Percentiles rank a stretch among this genome's conserved stretches.
Conservation (phyloP, 179 eudicot genomes). For the Actinidia arguta region DNA sequence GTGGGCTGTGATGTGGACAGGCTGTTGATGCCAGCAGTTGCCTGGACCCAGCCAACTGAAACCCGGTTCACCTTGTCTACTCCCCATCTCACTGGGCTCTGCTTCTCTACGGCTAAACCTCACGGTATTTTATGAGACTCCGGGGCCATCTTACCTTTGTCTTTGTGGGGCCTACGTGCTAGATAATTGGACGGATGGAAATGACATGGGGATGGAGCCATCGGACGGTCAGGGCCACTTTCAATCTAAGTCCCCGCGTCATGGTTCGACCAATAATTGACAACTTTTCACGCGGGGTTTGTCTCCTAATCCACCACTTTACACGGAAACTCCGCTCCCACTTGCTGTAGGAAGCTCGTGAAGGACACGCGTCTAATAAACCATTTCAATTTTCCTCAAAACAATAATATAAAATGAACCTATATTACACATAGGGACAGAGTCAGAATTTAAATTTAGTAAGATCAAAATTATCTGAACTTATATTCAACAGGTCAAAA, state of each 20-base stretch:
- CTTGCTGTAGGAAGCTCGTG: not conserved
- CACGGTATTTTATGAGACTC: not conserved
- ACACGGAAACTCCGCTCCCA: not conserved
- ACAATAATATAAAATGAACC: no score
- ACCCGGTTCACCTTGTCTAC: not conserved
- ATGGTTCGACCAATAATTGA: not conserved
- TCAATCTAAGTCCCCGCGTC: not conserved
- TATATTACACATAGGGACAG: no score
- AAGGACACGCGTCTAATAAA: not conserved
- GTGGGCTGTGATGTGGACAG: no score
- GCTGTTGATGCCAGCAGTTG: no score
- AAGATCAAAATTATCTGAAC: no score
- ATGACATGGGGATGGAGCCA: not conserved
- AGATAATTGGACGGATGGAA: not conserved
- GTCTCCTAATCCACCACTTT: not conserved
- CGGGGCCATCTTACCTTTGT: not conserved
- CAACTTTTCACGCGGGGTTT: conserved; percentile 9
- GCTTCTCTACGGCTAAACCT: not conserved
- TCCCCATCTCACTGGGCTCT: no score
- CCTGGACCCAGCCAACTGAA: conserved; percentile 1
- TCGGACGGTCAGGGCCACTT: not conserved
- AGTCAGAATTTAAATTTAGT: no score
- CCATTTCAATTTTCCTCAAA: no score
- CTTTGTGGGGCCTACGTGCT: not conserved
- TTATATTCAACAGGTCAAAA: no score